A percentile compares a stretch with the other conserved stretches of the same genome.
Evolutionary conservation across 139 green algal genomes (phyloP).

Genomic region (Volvox africanus): DNA sequence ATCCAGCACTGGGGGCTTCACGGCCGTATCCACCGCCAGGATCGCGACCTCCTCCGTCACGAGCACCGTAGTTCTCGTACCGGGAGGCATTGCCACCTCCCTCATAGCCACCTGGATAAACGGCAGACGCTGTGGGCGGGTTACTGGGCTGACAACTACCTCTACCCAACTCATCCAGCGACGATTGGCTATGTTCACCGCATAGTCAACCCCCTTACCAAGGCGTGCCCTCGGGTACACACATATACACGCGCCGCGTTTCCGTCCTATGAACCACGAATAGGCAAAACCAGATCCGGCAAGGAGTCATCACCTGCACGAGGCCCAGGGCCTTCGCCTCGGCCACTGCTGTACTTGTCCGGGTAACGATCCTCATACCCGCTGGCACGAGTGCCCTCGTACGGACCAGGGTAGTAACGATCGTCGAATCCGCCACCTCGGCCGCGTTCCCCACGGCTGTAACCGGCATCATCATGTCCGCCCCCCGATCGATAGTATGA

Average conservation of each 20-base stretch:
- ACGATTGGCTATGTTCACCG: no score
- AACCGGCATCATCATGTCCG: not conserved
- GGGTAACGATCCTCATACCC: constrained; percentile 31
- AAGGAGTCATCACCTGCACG: not conserved
- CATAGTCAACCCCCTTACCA: no score
- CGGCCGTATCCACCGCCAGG: not conserved
- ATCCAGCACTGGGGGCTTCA: not conserved
- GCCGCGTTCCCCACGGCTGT: not conserved
- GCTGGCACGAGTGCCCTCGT: not conserved
- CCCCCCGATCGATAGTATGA: not conserved
- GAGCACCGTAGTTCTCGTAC: no score
- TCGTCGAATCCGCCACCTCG: constrained; percentile 29
- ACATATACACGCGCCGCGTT: no score
- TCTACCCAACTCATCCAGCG: no score
- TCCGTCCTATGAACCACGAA: no score
- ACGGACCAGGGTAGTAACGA: not conserved
- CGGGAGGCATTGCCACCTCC: not conserved
- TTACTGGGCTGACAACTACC: no score
- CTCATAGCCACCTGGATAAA: constrained; percentile 25
- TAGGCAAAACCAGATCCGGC: no score
- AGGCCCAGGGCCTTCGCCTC: not conserved
- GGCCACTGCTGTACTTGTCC: constrained; percentile 2
- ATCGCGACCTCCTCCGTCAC: not conserved
- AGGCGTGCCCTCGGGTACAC: no score
- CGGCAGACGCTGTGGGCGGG: not conserved